A percentile compares a stretch with the other conserved stretches of the same genome.
These are phyloP conservation scores for Heliamphora pulchella DNA, from an alignment of 179 eudicot species.

Conservation along the genomic window DNA sequence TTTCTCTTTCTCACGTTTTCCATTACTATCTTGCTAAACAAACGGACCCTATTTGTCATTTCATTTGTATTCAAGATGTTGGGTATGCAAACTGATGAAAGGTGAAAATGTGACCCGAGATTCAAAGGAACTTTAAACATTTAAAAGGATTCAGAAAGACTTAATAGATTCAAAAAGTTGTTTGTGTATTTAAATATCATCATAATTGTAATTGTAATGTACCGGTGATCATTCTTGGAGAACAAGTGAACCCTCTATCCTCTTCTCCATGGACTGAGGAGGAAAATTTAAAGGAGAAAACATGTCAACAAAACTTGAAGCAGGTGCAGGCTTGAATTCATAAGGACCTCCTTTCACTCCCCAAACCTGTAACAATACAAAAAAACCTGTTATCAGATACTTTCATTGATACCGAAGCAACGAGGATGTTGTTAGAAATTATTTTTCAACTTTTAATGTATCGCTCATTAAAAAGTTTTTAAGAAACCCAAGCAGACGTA, in stretches of 20 bases:
- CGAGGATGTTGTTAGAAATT: too few species aligned
- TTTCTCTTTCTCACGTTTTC: too few species aligned
- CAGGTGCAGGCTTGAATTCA: slow-evolving; percentile 83
- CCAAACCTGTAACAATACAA: slow-evolving; percentile 63
- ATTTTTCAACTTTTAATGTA: too few species aligned
- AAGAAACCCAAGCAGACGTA: too few species aligned
- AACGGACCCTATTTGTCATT: background rate
- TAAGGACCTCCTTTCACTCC: slow-evolving; percentile 95
- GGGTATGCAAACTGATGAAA: too few species aligned
- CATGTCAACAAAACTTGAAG: slow-evolving; percentile 60
- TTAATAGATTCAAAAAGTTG: background rate
- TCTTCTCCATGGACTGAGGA: slow-evolving; percentile 54
- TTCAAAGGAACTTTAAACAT: background rate
- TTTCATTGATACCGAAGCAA: background rate
- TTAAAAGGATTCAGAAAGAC: background rate
- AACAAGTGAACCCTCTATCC: slow-evolving; percentile 84
- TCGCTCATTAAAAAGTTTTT: too few species aligned
- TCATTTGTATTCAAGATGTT: background rate
- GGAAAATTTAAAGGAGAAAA: slow-evolving; percentile 55
- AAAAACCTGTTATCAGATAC: background rate
- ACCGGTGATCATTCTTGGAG: slow-evolving; percentile 55
- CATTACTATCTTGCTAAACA: too few species aligned
- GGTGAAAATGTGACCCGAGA: background rate
- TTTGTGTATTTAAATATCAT: slow-evolving; percentile 2
- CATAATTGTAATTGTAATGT: background rate